phyloP scores from a whole-genome alignment of 306 rosid species.

The Trichosanthes truncata region DNA sequence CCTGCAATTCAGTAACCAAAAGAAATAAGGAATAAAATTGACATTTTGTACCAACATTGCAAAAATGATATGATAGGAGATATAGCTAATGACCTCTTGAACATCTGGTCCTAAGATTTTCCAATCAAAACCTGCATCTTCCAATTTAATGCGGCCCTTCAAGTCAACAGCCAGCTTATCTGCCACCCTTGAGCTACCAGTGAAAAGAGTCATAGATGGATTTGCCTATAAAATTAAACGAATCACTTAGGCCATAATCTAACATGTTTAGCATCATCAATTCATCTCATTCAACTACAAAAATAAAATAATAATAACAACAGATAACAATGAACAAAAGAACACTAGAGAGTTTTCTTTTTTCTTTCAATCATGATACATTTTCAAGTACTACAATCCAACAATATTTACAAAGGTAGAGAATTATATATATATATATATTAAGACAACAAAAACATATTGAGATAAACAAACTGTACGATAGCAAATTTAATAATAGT shows the following conservation, averaged over 20 bases:
- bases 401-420: neutral
- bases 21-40: constrained; percentile 10
- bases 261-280: neutral
- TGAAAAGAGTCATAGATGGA: constrained; percentile 89
- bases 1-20: constrained; percentile 41
- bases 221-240: constrained; percentile 46
- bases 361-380: neutral
- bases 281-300: neutral
- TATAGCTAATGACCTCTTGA: constrained; percentile 51
- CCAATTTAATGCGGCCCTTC: constrained; percentile 81
- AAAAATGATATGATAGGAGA: neutral
- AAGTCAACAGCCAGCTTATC: constrained; percentile 76
- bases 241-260: neutral
- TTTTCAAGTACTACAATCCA: neutral
- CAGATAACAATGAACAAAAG: neutral
- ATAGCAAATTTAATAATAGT: neutral
- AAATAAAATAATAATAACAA: neutral
- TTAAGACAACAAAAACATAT: neutral
- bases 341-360: neutral
- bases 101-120: constrained; percentile 94
- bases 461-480: neutral
- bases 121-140: constrained; percentile 99
- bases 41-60: neutral
- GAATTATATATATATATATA: neutral
- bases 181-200: constrained; percentile 98